A percentile compares a stretch with the other conserved stretches of the same genome.
Evolutionary conservation across 1,284 basidiomycete genomes (phyloP).

Genomic region (Ustilago curta): DNA sequence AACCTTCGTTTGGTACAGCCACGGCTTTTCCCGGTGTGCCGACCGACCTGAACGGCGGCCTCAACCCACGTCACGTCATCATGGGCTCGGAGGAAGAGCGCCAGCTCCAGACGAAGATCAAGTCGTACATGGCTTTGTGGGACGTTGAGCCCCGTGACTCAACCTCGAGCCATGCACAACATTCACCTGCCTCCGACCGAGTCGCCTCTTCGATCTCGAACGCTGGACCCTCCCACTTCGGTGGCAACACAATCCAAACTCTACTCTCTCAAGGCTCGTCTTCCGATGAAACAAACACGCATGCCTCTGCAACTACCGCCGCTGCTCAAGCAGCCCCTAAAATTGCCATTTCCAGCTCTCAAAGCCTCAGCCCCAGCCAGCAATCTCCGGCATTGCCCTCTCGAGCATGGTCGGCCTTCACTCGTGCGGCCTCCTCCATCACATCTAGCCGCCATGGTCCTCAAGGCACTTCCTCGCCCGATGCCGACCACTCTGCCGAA

Average conservation of each 20-base stretch:
- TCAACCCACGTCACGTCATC: neutral
- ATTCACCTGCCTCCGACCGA: neutral
- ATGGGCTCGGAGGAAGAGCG: slow-evolving; percentile 13
- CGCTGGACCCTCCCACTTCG: neutral
- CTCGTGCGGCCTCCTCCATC: neutral
- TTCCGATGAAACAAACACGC: neutral
- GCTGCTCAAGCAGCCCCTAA: neutral
- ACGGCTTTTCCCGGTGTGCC: slow-evolving; percentile 10
- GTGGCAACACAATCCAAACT: neutral
- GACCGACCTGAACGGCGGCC: too few relatives aligned
- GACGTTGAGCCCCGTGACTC: neutral
- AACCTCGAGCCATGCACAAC: neutral
- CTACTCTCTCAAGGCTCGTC: neutral
- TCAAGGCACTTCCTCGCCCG: neutral
- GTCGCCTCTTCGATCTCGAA: neutral
- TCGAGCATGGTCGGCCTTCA: slow-evolving; percentile 1
- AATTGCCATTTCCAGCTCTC: neutral
- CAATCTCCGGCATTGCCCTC: slow-evolving; percentile 2
- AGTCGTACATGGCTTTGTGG: neutral
- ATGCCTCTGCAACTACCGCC: neutral
- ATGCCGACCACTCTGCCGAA: neutral
- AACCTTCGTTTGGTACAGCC: neutral
- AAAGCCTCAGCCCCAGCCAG: neutral
- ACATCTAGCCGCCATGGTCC: neutral
- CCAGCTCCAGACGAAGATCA: slow-evolving; percentile 2